Evolutionary conservation across 805 yeast genomes (phyloP), one percentile per base, ranked within the genome.

Genomic region (Blastobotrys parvus): DNA sequence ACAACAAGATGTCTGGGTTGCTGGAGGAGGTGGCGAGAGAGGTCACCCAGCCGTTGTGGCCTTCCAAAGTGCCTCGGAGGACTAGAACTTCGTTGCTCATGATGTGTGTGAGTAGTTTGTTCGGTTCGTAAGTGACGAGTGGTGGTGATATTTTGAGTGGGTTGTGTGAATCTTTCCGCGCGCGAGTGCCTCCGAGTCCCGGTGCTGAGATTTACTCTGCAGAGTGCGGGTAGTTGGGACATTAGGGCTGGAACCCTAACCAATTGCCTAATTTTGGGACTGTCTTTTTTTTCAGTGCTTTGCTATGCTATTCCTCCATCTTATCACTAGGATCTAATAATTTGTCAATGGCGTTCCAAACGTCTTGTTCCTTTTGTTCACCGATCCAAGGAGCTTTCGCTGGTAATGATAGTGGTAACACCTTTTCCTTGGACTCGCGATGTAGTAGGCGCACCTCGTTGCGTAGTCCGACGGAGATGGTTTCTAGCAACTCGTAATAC

Each of bases 1-100:
- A 92, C 71, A 92, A 79, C 67, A 92, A 81, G 68, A 92, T 76
- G 74, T 92, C 96, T 74, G 98, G 98, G 81, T 88, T 86, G 69
- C 89, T 88, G 66, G 88, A 83, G 69, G 95, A 82, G 75, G 97
- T 92, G 74, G 97, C 95, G 65, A 92, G 79, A 70, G 96, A 80
- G 58, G 98, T 92, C 67, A 92, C 98, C 97, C 97, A 90, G 67
- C 87, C 87, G 74, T 77, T 79, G 81, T 81, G 87, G 67, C 87
- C 75, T 78, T 90, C 97, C 71, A 92, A 83, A 81, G 97, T 86
- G 72, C 97, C 99, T 82, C 97, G 89, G 72, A 92, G 85, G 73
- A 90, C 96, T 78, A 90, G 80, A 81, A 89, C 94, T 85, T 89
- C 97, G 56, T 58, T 56, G 52, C 58, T 56, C 57, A 56, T 60